These are phyloP conservation scores for Sporothrix schenckii DNA, from an alignment of 2,329 filamentous ascomycete species.

Conservation along the genomic window DNA sequence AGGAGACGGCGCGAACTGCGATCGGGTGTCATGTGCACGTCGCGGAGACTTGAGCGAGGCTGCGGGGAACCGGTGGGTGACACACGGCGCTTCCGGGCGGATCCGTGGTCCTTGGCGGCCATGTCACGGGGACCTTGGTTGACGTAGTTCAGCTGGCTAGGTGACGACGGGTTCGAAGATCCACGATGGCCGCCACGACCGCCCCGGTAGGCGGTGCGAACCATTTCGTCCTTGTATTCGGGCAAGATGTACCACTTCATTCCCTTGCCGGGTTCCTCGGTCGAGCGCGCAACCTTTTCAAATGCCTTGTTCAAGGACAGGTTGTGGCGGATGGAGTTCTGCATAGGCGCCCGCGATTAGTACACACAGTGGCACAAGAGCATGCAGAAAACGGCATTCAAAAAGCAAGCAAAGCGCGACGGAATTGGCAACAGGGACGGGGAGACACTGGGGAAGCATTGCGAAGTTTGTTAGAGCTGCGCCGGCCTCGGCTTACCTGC, in stretches of 20 bases:
- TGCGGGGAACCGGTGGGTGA: conserved; percentile 60
- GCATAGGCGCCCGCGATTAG: conserved; percentile 41
- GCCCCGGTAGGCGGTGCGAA: conserved; percentile 68
- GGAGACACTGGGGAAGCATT: neutral
- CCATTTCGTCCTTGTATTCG: conserved; percentile 83
- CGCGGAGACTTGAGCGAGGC: conserved; percentile 53
- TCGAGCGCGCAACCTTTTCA: conserved; percentile 86
- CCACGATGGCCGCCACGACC: conserved; percentile 67
- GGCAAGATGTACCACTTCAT: conserved; percentile 98
- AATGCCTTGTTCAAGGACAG: conserved; percentile 93
- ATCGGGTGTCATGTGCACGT: conserved; percentile 62
- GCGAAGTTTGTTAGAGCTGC: neutral
- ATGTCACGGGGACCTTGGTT: conserved; percentile 62
- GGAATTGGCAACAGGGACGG: neutral
- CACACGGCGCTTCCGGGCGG: conserved; percentile 60
- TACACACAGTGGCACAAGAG: conserved; percentile 33
- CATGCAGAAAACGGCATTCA: neutral
- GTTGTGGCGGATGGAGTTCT: conserved; percentile 95
- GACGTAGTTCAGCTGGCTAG: conserved; percentile 62
- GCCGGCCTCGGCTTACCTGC: conserved; percentile 66
- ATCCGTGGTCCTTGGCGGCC: conserved; percentile 54
- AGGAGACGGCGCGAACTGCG: conserved; percentile 51
- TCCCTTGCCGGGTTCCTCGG: conserved; percentile 94
- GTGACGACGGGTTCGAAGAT: conserved; percentile 72
- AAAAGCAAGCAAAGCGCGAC: neutral